Evolutionary conservation across 1,284 basidiomycete genomes (phyloP).

Genomic region (Trichosporon sp.): DNA sequence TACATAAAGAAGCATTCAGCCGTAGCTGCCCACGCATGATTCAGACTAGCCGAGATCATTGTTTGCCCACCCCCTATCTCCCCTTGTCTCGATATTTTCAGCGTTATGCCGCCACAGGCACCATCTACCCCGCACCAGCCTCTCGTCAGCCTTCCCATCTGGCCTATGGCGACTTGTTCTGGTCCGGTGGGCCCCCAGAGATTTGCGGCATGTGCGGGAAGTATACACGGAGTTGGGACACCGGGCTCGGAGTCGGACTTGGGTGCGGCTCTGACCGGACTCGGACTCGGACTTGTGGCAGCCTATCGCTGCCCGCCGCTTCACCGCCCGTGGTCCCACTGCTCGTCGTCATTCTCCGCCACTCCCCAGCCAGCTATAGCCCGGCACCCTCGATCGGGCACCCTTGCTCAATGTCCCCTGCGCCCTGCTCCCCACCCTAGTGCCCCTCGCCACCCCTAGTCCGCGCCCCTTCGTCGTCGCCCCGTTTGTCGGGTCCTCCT

Average conservation of each 20-base stretch:
- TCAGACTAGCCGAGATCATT: no score
- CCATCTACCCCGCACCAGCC: no score
- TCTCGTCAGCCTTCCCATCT: not conserved
- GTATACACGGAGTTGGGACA: not conserved
- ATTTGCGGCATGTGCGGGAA: not conserved
- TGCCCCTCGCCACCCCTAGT: no score
- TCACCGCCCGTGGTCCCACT: not conserved
- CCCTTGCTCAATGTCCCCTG: constrained; percentile 1
- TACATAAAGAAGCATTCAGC: not conserved
- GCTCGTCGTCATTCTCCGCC: not conserved
- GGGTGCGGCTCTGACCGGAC: not conserved
- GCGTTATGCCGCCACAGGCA: no score
- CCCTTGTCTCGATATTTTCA: no score
- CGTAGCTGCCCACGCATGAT: no score
- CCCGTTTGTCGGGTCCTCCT: not conserved
- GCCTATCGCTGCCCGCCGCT: not conserved
- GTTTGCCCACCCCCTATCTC: no score
- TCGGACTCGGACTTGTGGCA: constrained; percentile 3
- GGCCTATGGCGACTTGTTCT: not conserved
- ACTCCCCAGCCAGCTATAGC: not conserved
- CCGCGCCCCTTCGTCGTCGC: not conserved
- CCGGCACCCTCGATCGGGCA: constrained; percentile 1
- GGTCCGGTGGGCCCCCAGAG: not conserved
- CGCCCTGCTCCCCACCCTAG: constrained; percentile 9
- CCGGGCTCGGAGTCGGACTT: constrained; percentile 1